Evolutionary conservation across 345 rosid species (phyloP), one percentile per base, ranked within the genome.

Genomic region (Populus alba): DNA sequence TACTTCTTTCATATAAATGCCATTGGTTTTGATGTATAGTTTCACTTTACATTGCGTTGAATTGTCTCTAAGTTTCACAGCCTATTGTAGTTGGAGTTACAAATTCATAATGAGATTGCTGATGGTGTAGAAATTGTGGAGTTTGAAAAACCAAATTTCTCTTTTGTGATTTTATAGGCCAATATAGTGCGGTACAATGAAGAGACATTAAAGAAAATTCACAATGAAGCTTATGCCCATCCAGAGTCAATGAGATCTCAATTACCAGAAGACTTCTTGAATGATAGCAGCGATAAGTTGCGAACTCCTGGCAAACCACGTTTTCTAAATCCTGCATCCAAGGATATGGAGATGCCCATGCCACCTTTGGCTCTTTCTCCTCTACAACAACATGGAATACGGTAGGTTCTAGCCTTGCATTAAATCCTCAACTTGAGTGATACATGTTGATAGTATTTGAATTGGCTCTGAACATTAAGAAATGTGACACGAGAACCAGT

Each of bases 271-370:
- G 75, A 81, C 71, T 66, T 81, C 66, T 79, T 87, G 11, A 82
- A 85, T 67, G 84, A 85, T 63, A 49, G 72, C 41, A 35, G 38
- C 62, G 78, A 74, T 57, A 70, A 81, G 66, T 70, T 86, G 78
- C 83, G 77, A 71, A 63, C 66, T 68, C 74, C 87, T 55, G 74
- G 78, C 25, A 67, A 72, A 45, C 75, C 76, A 23, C 74, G 79
- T 61, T 87, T 91, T 55, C 84, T 81, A 43, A 81, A 83, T 84
- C 71, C 89, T 45, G 84, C 86, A 74, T 68, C 76, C 35, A 81
- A 85, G 80, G 98, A 95, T 88, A 79, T 88, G 72, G 98, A 92
- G 83, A 87, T 95, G 94, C 98, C 95, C 61, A 92, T 91, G 97
- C 97, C 98, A 75, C 98, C 97, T 78, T 73, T 87, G 77, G 86